Percentiles rank a stretch among this genome's conserved stretches.
These are phyloP conservation scores for Aegle marmelos DNA, from an alignment of 345 rosid genomes.

Conservation along the genomic window DNA sequence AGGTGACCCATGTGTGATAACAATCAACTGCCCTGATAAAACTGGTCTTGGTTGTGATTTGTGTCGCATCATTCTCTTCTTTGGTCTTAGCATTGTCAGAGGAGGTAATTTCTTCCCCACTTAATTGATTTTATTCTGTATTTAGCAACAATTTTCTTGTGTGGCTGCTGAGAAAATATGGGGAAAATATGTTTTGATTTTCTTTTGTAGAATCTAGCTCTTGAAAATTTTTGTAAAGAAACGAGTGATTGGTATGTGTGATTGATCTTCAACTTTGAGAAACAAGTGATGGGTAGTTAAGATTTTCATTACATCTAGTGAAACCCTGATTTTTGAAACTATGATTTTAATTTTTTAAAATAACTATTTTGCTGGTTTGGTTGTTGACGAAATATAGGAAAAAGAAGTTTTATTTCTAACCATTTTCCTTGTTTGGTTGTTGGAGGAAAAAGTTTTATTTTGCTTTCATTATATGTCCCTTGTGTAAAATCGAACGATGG, in stretches of 20 bases:
- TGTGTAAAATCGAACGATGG: not conserved
- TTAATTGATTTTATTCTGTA: no score
- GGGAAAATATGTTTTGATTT: not conserved
- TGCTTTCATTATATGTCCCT: not conserved
- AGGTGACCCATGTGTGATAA: conserved; percentile 70
- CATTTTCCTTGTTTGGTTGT: no score
- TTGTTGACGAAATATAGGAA: no score
- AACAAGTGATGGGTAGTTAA: not conserved
- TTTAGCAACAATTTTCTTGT: not conserved
- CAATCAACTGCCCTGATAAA: conserved; percentile 95
- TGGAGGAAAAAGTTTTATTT: not conserved
- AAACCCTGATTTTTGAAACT: not conserved
- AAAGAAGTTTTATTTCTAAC: no score
- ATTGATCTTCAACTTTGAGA: not conserved
- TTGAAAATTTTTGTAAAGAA: not conserved
- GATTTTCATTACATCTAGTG: not conserved
- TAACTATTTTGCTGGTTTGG: no score
- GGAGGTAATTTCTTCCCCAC: conserved; percentile 52
- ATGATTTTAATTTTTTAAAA: not conserved
- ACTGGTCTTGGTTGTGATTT: conserved; percentile 94
- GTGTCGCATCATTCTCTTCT: conserved; percentile 89
- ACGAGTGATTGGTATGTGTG: not conserved
- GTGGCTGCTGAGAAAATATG: not conserved
- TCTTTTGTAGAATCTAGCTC: not conserved
- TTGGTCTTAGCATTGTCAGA: conserved; percentile 79